Conservation (phyloP, 2,329 filamentous ascomycete genomes). For the Calonectria leucothoes region DNA sequence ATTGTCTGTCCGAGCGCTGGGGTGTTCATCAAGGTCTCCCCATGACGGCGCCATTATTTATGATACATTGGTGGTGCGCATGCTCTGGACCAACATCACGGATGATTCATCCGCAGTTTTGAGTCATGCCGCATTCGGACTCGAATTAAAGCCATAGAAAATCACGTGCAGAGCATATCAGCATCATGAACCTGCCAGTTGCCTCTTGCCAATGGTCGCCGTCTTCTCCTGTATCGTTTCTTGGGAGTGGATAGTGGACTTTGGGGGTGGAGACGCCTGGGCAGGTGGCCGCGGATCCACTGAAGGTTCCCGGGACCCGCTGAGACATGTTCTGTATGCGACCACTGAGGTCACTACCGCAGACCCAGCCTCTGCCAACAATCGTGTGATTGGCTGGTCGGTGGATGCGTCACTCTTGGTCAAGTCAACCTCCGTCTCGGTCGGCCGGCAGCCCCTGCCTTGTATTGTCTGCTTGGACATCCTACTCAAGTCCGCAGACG, state of each 20-base stretch:
- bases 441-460: constrained; percentile 15
- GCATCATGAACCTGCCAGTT: not conserved
- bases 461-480: not conserved
- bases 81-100: not conserved
- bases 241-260: constrained; percentile 7
- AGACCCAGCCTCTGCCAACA: constrained; percentile 27
- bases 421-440: constrained; percentile 20
- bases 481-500: not conserved
- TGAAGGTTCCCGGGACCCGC: constrained; percentile 6
- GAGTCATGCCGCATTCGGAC: not conserved
- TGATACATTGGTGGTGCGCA: not conserved
- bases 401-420: constrained; percentile 43
- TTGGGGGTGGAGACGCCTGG: constrained; percentile 8
- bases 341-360: constrained; percentile 36
- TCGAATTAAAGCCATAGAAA: not conserved
- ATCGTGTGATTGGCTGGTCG: constrained; percentile 37
- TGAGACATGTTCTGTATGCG: constrained; percentile 4
- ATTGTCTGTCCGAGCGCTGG: too few species aligned
- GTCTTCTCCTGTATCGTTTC: not conserved
- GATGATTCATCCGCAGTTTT: not conserved
- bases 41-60: not conserved
- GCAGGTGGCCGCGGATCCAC: constrained; percentile 15
- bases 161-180: not conserved
- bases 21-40: not conserved
- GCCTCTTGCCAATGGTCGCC: not conserved